Evolutionary conservation across 306 rosid genomes (phyloP).

Genomic region (Casuarina cunninghamiana): DNA sequence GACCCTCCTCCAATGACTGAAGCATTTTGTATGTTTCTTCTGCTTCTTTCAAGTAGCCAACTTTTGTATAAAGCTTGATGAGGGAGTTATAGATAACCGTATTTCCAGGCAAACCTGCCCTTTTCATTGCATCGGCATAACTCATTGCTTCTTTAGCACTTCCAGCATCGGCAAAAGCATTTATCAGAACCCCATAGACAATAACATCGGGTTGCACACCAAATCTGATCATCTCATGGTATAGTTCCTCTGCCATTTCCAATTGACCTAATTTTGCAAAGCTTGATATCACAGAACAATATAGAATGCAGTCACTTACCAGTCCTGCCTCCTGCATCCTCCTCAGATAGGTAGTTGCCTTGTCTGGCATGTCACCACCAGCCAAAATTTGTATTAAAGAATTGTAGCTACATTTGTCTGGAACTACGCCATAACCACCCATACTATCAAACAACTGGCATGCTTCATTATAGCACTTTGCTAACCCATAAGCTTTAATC

Average conservation of each 20-base stretch:
- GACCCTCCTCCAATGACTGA: conserved; percentile 50
- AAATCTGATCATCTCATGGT: conserved; percentile 63
- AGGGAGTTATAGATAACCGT: conserved; percentile 56
- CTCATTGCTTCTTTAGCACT: conserved; percentile 56
- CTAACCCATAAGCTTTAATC: conserved; percentile 86
- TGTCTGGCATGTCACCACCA: conserved; percentile 57
- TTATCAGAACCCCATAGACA: conserved; percentile 68
- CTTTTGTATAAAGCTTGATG: conserved; percentile 78
- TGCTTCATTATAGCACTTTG: conserved; percentile 51
- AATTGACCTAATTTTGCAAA: conserved; percentile 58
- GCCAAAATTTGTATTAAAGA: conserved; percentile 77
- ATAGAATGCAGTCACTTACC: conserved; percentile 65
- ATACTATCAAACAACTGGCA: conserved; percentile 64
- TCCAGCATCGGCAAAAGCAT: conserved; percentile 73
- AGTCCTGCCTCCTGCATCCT: conserved; percentile 74
- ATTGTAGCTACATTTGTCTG: conserved; percentile 66
- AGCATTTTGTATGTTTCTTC: conserved; percentile 68
- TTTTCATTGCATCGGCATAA: conserved; percentile 59
- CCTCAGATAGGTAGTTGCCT: conserved; percentile 56
- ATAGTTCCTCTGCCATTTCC: conserved; percentile 57
- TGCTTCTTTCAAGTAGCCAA: conserved; percentile 75
- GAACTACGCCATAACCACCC: conserved; percentile 49
- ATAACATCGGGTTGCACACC: conserved; percentile 62
- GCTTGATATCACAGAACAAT: conserved; percentile 72
- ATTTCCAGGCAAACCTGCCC: conserved; percentile 57